Percentiles rank a stretch among this genome's conserved stretches.
phyloP scores from a whole-genome alignment of 2,329 filamentous ascomycete species.

The Chrysosphaeria jannelii region DNA sequence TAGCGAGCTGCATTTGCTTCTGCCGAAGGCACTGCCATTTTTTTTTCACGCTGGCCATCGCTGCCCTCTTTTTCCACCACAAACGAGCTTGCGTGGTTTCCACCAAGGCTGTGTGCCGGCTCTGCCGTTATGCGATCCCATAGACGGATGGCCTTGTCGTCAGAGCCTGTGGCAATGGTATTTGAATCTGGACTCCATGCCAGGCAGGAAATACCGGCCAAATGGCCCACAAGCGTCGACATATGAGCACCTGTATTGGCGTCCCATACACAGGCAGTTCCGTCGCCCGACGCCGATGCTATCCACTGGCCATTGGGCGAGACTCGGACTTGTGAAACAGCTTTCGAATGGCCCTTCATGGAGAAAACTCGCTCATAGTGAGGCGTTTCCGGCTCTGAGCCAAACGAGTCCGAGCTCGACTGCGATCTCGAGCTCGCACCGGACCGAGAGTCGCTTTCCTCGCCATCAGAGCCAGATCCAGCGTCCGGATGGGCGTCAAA shows the following conservation, averaged over 20 bases:
- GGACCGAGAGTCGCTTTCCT: too few relatives aligned
- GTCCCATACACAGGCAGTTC: conserved; percentile 77
- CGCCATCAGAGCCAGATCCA: too few relatives aligned
- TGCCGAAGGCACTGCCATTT: conserved; percentile 1
- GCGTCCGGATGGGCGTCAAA: too few relatives aligned
- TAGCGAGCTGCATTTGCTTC: conserved; percentile 1
- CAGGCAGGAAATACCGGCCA: conserved; percentile 73
- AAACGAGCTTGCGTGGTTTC: background rate
- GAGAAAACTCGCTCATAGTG: conserved; percentile 41
- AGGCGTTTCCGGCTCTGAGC: conserved; percentile 21
- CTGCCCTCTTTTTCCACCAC: background rate
- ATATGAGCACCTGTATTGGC: conserved; percentile 46
- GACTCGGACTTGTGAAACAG: conserved; percentile 64
- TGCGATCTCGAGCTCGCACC: too few relatives aligned
- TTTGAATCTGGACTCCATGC: conserved; percentile 83
- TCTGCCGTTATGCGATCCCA: conserved; percentile 47
- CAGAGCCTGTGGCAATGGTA: conserved; percentile 67
- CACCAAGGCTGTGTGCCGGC: conserved; percentile 7
- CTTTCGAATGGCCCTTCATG: conserved; percentile 46
- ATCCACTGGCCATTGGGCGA: conserved; percentile 77
- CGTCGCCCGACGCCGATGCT: conserved; percentile 70
- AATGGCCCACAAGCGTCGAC: conserved; percentile 74
- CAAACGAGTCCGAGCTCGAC: too few relatives aligned
- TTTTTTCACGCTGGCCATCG: background rate
- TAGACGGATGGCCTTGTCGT: conserved; percentile 84